phyloP scores from a whole-genome alignment of 352 stramenopile species.

The Globisporangium nunn region DNA sequence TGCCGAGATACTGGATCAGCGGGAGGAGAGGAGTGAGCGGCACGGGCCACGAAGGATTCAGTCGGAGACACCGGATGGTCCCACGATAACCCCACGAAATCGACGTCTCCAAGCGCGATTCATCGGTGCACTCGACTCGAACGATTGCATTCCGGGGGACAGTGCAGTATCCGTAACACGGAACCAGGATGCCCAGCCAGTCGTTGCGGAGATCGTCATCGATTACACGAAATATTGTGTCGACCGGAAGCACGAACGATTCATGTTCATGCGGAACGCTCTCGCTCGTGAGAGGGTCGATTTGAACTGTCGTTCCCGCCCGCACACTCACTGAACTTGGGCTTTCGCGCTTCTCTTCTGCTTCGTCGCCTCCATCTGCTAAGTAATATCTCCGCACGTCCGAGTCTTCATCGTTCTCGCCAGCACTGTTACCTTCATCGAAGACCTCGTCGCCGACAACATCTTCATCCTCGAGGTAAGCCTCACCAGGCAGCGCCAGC shows the following conservation, averaged over 20 bases:
- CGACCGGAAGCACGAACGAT: neutral
- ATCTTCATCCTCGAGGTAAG: neutral
- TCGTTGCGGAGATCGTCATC: neutral
- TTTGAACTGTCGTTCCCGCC: neutral
- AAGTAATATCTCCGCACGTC: slow-evolving; percentile 1
- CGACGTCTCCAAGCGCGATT: neutral
- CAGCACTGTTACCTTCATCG: neutral
- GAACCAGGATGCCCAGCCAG: neutral
- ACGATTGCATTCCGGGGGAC: neutral
- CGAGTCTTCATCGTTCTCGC: neutral
- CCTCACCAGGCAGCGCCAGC: neutral
- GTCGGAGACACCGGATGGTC: neutral
- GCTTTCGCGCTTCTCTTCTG: neutral
- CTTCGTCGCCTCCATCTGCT: neutral
- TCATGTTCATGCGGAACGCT: neutral
- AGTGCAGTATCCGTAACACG: neutral
- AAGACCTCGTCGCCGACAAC: neutral
- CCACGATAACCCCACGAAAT: neutral
- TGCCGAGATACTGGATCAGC: slow-evolving; percentile 1
- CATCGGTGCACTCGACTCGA: neutral
- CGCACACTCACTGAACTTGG: neutral
- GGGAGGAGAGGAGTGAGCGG: neutral
- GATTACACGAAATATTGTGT: slow-evolving; percentile 2
- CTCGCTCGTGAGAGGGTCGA: neutral
- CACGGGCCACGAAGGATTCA: neutral